A percentile compares a stretch with the other conserved stretches of the same genome.
Evolutionary conservation across 805 yeast genomes (phyloP).

Genomic region (Ogataea sp.): DNA sequence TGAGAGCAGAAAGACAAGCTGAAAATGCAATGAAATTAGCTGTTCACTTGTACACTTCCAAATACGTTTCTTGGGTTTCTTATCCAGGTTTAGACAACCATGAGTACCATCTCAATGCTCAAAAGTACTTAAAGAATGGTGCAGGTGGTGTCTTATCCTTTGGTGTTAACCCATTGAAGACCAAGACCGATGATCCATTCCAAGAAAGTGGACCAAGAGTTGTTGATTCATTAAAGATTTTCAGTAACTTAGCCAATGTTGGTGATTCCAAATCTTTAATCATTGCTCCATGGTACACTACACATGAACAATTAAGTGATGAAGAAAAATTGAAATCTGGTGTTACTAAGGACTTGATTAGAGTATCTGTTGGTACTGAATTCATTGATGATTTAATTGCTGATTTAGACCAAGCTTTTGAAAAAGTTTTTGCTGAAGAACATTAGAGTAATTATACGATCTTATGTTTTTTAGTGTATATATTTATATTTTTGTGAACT

Average conservation of each 20-base stretch:
- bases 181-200: conserved; percentile 48
- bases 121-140: conserved; percentile 72
- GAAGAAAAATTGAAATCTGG: conserved; percentile 79
- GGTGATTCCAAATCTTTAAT: conserved; percentile 95
- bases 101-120: conserved; percentile 71
- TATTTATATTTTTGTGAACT: too few relatives aligned
- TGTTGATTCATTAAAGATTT: conserved; percentile 76
- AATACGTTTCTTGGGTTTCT: conserved; percentile 78
- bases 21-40: conserved; percentile 78
- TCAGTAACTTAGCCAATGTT: conserved; percentile 91
- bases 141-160: conserved; percentile 86
- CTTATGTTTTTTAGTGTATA: too few relatives aligned
- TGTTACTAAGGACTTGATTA: conserved; percentile 79
- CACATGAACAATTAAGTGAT: conserved; percentile 84
- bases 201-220: conserved; percentile 73
- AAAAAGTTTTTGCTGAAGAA: conserved; percentile 35
- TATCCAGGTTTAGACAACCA: conserved; percentile 84
- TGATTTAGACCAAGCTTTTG: conserved; percentile 84
- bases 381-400: conserved; percentile 83
- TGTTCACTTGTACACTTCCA: conserved; percentile 56
- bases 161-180: conserved; percentile 67
- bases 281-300: conserved; percentile 92
- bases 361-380: conserved; percentile 90
- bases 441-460: too few relatives aligned
- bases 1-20: conserved; percentile 91